phyloP scores from a whole-genome alignment of 768 basidiomycete genomes.

The Thelephora aurantiotincta region DNA sequence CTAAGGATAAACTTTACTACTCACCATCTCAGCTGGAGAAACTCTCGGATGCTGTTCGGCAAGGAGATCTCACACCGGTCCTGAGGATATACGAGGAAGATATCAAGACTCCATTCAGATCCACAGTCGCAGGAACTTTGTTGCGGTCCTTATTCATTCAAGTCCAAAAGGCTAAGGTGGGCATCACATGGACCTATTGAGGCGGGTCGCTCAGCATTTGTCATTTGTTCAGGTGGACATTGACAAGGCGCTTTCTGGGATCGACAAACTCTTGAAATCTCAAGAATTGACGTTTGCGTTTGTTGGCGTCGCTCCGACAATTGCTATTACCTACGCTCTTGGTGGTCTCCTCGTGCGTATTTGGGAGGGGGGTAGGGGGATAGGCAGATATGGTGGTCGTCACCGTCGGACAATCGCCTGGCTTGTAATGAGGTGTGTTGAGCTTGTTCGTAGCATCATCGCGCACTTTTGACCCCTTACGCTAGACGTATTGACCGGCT shows the following conservation, averaged over 20 bases:
- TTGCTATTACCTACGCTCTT: conserved; percentile 63
- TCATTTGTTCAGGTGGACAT: conserved; percentile 59
- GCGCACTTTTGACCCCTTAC: background rate
- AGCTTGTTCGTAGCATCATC: background rate
- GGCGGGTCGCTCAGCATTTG: background rate
- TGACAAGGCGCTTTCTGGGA: conserved; percentile 77
- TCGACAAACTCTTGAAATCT: conserved; percentile 86
- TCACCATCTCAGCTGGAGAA: conserved; percentile 44
- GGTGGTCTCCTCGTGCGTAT: conserved; percentile 38
- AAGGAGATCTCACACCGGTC: conserved; percentile 80
- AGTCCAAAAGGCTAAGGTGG: conserved; percentile 91
- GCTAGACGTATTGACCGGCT: conserved; percentile 55
- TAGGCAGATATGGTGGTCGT: conserved; percentile 44
- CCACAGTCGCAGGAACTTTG: conserved; percentile 66
- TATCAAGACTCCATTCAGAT: conserved; percentile 75
- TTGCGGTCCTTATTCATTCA: conserved; percentile 82
- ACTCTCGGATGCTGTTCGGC: conserved; percentile 49
- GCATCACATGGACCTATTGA: conserved; percentile 2
- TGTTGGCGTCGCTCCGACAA: conserved; percentile 85
- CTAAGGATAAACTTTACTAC: conserved; percentile 65
- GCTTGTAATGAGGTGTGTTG: conserved; percentile 52
- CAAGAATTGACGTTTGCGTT: conserved; percentile 96
- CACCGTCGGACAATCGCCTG: conserved; percentile 42
- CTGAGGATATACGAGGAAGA: conserved; percentile 85
- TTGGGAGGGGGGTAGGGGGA: conserved; percentile 34